phyloP scores from a whole-genome alignment of 129 eudicot genomes.

The Lactuca sativa region DNA sequence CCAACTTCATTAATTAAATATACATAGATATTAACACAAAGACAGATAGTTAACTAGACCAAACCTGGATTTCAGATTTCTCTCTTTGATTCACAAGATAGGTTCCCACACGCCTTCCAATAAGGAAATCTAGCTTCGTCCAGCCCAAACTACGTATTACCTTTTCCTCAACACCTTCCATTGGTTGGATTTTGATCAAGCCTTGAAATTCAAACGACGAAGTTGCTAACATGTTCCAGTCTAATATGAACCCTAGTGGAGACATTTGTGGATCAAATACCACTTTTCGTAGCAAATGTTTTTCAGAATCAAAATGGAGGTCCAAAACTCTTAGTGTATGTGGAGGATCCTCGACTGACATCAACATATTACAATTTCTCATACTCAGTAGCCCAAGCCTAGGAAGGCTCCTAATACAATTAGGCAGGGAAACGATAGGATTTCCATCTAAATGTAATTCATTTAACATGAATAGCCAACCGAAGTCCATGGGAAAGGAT shows the following conservation, averaged over 20 bases:
- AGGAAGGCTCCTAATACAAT: too few relatives aligned
- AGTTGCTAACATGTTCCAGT: background rate
- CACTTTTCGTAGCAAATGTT: background rate
- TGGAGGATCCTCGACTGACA: too few relatives aligned
- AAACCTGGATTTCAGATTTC: background rate
- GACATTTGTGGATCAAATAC: constrained; percentile 5
- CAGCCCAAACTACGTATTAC: constrained; percentile 9
- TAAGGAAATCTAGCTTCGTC: background rate
- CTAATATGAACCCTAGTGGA: background rate
- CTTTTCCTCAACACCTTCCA: background rate
- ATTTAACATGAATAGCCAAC: too few relatives aligned
- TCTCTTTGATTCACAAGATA: too few relatives aligned
- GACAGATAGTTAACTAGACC: background rate
- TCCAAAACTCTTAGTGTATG: too few relatives aligned
- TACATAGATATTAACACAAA: background rate
- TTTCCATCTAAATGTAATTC: too few relatives aligned
- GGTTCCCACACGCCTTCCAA: background rate
- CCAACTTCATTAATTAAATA: background rate
- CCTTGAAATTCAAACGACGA: constrained; percentile 6
- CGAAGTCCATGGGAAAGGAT: too few relatives aligned
- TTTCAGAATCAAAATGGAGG: background rate
- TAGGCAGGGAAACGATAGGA: too few relatives aligned
- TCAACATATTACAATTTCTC: too few relatives aligned
- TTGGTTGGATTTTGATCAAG: background rate
- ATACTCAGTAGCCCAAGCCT: too few relatives aligned